Evolutionary conservation across 805 yeast species (phyloP), one percentile per base, ranked within the genome.

Genomic region (Suhomyces sp.): DNA sequence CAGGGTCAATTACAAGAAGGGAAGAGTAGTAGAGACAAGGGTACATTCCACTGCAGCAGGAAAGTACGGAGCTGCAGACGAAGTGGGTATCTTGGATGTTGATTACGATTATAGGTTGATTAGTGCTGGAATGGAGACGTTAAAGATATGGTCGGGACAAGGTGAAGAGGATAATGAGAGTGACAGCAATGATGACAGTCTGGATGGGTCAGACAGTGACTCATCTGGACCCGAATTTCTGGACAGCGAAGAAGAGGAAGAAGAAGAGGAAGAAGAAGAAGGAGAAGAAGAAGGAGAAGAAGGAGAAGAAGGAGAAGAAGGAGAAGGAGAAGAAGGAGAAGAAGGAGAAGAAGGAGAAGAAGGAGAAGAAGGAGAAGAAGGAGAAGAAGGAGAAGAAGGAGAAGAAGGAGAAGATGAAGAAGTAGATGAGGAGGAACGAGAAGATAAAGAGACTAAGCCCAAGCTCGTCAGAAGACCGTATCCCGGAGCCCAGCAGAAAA

Each of bases 101-200:
- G 99, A 93, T 67, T 83, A 66, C 58, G 87, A 87, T 52, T 94
- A 90, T 63, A 79, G 97, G 54, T 72, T 91, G 50, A 82, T 88
- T 3, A 84, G 88, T 66, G 90, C 87, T 5, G 94, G 97, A 19
- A 87, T 92, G 91, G 93, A 88, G 46, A 76, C 79, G 26, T 72
- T 93, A 53, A 87, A 85, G 60, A 74, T 93, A 5, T 93, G 98
- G 98, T 74, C 80, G 9, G 72, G 68, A 27, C 60, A 54, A n/a
- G 64, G 69, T 9, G 60, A 54, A 22, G 54, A 44, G 24, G 60
- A 47, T 54, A 55, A 47, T 31, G 56, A 61, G 27, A 72, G 65
- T 50, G 29, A 26, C 9, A 7, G 9, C 9, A 9, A 26, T 27
- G 29, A 9, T 55, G 53, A 45, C 13, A 31, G 24, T 15, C 17